Evolutionary conservation across 1,139 yeast species (phyloP), one percentile per base, ranked within the genome.

Genomic region (Lodderomyces margitis): DNA sequence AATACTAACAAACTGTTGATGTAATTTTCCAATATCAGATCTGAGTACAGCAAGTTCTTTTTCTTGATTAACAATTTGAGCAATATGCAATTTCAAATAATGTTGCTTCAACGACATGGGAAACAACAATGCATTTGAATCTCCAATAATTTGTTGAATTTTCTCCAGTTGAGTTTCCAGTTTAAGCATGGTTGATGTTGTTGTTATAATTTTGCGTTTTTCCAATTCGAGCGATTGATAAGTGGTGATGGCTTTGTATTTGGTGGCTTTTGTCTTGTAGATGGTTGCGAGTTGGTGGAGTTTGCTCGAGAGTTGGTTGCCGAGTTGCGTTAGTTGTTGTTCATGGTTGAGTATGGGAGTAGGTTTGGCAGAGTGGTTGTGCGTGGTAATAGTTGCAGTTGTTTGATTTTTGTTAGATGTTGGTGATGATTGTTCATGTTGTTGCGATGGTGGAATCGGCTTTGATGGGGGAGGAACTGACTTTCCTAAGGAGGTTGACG

Each of bases 161-260:
- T 19, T 28, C 6, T 28, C 32, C 15, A 15, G 19, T 9, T 28
- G 14, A n/a, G 32, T 15, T 28, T 28, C 32, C 32, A 28, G 32
- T 28, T 28, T 28, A 12, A 28, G 32, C 32, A 28, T 28, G 32
- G 32, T 28, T 28, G 32, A 28, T 3, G 32, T 28, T 15, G 32
- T 28, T 3, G 19, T 15, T 4, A 28, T 15, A 19, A 28, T 14
- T 28, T 28, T 28, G 3, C 32, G 32, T 15, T 28, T 28, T 9
- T 28, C 32, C 32, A 15, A 5, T 15, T 28, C 32, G 3, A 28
- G 9, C 7, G 19, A 8, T 15, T 28, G 32, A 15, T 28, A 28
- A 9, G 19, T 15, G 32, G 32, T 15, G 17, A 28, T 28, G 19
- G 32, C 32, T 28, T 28, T 28, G 32, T 28, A 28, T 15, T 28